phyloP scores from a whole-genome alignment of 768 basidiomycete genomes.

The Pulveroboletus sp. region DNA sequence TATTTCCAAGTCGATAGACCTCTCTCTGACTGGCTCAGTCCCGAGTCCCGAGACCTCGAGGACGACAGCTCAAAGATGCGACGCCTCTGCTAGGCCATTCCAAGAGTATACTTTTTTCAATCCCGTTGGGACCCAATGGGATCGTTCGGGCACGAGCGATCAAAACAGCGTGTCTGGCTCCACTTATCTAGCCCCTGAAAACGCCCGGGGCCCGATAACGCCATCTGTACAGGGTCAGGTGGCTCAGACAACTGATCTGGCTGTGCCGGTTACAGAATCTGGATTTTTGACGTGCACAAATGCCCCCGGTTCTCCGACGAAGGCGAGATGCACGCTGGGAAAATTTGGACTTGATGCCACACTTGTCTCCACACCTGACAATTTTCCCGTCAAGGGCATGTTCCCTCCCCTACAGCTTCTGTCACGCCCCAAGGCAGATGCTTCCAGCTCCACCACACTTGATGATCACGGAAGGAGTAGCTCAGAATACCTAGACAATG shows the following conservation, averaged over 20 bases:
- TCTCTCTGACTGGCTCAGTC: not conserved
- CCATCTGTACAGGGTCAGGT: not conserved
- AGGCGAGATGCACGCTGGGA: not conserved
- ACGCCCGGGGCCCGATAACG: not conserved
- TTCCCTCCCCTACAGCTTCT: not conserved
- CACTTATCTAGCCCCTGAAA: constrained; percentile 5
- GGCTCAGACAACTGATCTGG: constrained; percentile 1
- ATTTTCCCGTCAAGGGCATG: not conserved
- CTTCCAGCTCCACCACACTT: constrained; percentile 3
- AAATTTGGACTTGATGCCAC: not conserved
- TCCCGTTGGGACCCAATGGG: not conserved
- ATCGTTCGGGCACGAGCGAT: not conserved
- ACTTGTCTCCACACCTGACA: not conserved
- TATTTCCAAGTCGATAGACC: not conserved
- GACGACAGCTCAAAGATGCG: constrained; percentile 2
- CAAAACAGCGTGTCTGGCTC: constrained; percentile 8
- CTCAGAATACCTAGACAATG: not conserved
- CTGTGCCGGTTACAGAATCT: constrained; percentile 1
- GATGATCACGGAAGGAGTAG: constrained; percentile 8
- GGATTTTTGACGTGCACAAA: not conserved
- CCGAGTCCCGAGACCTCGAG: not conserved
- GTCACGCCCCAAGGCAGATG: not conserved
- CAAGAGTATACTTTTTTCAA: not conserved
- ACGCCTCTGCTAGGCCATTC: not conserved
- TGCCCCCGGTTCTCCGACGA: not conserved